These are phyloP conservation scores for Gossypium schwendimanii DNA, from an alignment of 441 rosid genomes.

Conservation along the genomic window DNA sequence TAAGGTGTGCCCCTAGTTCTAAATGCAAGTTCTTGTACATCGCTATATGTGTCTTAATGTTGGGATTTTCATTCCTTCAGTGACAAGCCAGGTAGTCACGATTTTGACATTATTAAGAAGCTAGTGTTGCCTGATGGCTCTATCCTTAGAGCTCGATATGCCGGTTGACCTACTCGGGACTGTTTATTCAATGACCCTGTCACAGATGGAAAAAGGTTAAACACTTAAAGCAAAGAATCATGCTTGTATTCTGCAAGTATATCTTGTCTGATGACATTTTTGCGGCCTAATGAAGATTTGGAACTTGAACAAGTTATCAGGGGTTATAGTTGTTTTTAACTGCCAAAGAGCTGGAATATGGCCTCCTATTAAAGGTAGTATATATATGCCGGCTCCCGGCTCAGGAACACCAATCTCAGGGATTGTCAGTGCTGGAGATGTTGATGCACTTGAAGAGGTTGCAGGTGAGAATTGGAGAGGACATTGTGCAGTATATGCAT, in stretches of 20 bases:
- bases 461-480: conserved; percentile 38
- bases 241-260: neutral
- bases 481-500: conserved; percentile 39
- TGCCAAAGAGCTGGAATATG: conserved; percentile 69
- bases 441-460: conserved; percentile 43
- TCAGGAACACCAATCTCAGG: conserved; percentile 26
- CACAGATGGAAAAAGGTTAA: conserved; percentile 59
- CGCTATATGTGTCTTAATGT: neutral
- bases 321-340: conserved; percentile 57
- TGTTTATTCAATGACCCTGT: conserved; percentile 59
- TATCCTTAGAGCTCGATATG: conserved; percentile 50
- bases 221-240: neutral
- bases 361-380: conserved; percentile 31
- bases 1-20: conserved; percentile 33
- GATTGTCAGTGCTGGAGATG: conserved; percentile 28
- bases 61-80: conserved; percentile 19
- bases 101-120: conserved; percentile 54
- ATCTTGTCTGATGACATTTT: neutral
- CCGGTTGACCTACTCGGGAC: conserved; percentile 61
- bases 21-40: neutral
- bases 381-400: neutral
- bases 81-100: conserved; percentile 58
- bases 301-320: conserved; percentile 59
- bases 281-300: conserved; percentile 46
- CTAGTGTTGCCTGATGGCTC: conserved; percentile 63